Conservation (phyloP, 306 rosid genomes). For the Castanea mollissima region DNA sequence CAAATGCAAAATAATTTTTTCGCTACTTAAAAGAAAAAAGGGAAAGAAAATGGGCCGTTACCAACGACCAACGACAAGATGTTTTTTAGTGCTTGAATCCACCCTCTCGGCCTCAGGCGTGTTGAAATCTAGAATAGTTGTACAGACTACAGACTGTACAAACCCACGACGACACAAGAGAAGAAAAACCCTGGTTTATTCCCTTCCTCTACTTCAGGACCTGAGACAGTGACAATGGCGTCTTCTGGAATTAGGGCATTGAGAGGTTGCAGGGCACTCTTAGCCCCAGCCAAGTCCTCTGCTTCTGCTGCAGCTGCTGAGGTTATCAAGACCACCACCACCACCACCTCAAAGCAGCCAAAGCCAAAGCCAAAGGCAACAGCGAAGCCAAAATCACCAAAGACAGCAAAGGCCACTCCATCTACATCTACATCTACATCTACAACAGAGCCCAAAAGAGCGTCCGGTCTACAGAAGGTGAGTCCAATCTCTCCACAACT, state of each 20-base stretch:
- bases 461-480: constrained; percentile 31
- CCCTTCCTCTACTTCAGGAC: too few species aligned
- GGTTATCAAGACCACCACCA: constrained; percentile 7
- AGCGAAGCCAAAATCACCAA: not conserved
- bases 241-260: constrained; percentile 24
- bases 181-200: too few species aligned
- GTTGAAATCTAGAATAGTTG: too few species aligned
- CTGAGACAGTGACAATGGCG: not conserved
- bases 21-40: too few species aligned
- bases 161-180: too few species aligned
- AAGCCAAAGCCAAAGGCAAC: constrained; percentile 17
- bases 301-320: not conserved
- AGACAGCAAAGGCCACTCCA: not conserved
- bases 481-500: constrained; percentile 34
- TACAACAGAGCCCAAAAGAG: not conserved
- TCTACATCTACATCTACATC: not conserved
- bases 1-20: too few species aligned
- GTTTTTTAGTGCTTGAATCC: too few species aligned
- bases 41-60: too few species aligned
- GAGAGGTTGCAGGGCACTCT: constrained; percentile 31
- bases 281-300: constrained; percentile 29
- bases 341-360: constrained; percentile 1
- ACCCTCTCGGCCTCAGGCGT: too few species aligned
- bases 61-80: too few species aligned
- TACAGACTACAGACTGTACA: too few species aligned